Base-by-base conservation (phyloP, 169 alveolate species). In the Eimeria falciformis region DNA sequence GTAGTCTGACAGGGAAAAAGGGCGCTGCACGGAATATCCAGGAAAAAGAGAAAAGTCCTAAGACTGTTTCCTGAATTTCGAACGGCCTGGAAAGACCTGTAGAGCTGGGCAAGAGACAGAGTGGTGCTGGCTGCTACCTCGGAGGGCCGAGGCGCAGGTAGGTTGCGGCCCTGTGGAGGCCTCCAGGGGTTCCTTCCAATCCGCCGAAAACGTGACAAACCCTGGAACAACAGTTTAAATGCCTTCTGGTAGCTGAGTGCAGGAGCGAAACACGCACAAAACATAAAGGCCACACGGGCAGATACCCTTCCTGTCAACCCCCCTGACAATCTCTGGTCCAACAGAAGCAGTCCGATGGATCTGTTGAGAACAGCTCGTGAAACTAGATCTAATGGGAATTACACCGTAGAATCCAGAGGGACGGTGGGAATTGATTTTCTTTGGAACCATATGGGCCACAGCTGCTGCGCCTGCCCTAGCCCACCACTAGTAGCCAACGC, bases 251-350 rank as follows among this genome's bases (percentile, higher is more conserved):
- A 14, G 43, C 21, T 40, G n/a, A 37, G 43, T 43, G 84, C 45
- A 5, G 62, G 47, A 11, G 62, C n/a, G 84, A 45, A 45, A 45
- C 84, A 11, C 62, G n/a, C 47, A 56, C 43, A 56, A 73, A 37
- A 7, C 23, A 37, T 56, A 73, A 56, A 37, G 84, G 84, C 84
- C 47, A 73, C 84, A 37, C 29, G 47, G 43, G 47, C 84, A 33
- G 84, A 37, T 50, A 56, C 84, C 82, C 84, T 73, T 46, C 43
- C 62, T 56, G 84, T 73, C 84, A 73, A 73, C 84, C 84, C 84
- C 84, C 84, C 84, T 56, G 84, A 40, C 62, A 73, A 73, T 73
- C 43, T 73, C 84, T 73, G 84, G 84, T 40, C 47, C 84, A 45
- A 23, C 62, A 73, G 47, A 46, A 50, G 84, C 84, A 5, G 84